Evolutionary conservation across 768 basidiomycete species (phyloP), one percentile per base, ranked within the genome.

Genomic region (Auricularia heimuer): DNA sequence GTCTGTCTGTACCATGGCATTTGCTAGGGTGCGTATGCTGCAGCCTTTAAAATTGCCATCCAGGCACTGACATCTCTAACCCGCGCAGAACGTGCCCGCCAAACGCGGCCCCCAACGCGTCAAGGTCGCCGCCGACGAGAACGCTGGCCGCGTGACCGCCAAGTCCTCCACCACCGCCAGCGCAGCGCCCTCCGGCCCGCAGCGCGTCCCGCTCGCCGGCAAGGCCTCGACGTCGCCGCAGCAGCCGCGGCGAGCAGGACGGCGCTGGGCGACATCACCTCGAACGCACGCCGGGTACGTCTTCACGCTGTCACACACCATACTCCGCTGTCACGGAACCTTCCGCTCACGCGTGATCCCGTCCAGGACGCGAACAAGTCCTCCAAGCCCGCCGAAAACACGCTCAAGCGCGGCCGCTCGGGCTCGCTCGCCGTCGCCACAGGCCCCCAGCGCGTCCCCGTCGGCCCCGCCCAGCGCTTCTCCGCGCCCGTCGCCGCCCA

Each of bases 51-150:
- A 42, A 42, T 42, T 12, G 39, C 29, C 29, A 42, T 42, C 39
- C 39, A 7, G 29, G 39, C 39, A 14, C 39, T 42, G 39, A 7
- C 4, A 7, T 8, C 47, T 51, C 47, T 2, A 6, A 12, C 10
- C 14, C 47, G 8, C 16, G 18, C 47, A 51, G 47, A 8, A 10
- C 6, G 18, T 21, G 21, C 18, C 47, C 14, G 18, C 56, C 34
- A 60, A 60, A 24, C 56, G 56, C 56, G 78, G 85, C 68, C 77
- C 83, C 68, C 85, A 86, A 73, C 88, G 89, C 70, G 65, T 74
- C 65, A 82, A 80, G 73, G 77, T 75, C 72, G 90, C 88, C 74
- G 83, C 77, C 67, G 90, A 92, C 73, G 90, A 92, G 78, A 91
- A 92, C 71, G 87, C 89, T 61, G 45, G 45, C 34, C 16, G 35